Evolutionary conservation across 2,329 filamentous ascomycete genomes (phyloP), one percentile per base, ranked within the genome.

Genomic region (Colletotrichum euphorbiae): DNA sequence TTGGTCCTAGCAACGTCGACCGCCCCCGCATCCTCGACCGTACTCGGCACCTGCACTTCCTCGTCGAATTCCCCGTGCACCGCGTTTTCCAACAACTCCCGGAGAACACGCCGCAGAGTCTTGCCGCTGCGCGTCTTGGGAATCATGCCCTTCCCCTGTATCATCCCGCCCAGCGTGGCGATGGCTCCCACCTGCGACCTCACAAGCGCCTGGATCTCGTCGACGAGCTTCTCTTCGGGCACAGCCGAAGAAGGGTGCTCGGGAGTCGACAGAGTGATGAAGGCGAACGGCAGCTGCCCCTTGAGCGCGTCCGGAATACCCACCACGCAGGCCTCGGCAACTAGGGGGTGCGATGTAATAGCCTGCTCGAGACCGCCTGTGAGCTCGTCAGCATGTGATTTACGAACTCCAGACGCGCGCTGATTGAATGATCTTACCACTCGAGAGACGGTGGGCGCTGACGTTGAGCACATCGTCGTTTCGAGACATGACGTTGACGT

Each of bases 101-200:
- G 85, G 77, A 98, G 80, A 36, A 97, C 93, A 24, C 94, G 84
- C 3, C 94, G 85, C 67, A 98, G 79, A 4, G 93, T 97, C 85
- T 98, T 98, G 31, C 95, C 95, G n/a, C 91, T 93, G 31, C 94
- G 82, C 15, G 95, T 98, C 82, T 94, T 94, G 6, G 95, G 94
- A 59, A 98, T 97, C 85, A 97, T 94, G 15, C 90, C 90, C 72
- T 89, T 89, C 43, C 93, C 93, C 71, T 93, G 92, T 59, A 97
- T 91, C 74, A 97, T 91, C 2, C 94, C 94, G 8, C 93, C 93
- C 0, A 98, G 84, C 2, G 89, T 88, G 1, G 95, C 94, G 71
- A 98, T 97, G 21, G 92, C 89, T 6, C 94, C 94, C 62, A 98
- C 96, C 74, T 97, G 92, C 38, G 85, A 84, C 28, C 94, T 89